Conservation (phyloP, 1,139 yeast species). For the Wickerhamomyces sp. region DNA sequence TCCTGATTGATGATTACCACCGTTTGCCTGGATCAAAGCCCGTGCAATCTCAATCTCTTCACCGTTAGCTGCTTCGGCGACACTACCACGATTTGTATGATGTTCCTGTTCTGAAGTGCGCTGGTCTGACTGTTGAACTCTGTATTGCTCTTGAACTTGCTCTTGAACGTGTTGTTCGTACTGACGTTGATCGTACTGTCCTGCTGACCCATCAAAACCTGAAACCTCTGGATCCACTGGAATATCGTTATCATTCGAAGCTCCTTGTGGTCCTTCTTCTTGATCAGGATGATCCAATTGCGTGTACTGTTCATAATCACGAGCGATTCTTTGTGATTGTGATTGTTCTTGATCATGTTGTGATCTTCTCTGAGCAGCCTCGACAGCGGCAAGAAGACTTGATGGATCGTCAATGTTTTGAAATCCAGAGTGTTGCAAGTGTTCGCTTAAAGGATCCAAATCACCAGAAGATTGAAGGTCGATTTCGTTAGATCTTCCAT, state of each 20-base stretch:
- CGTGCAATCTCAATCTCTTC: conserved; percentile 64
- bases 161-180: conserved; percentile 4
- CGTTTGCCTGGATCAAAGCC: conserved; percentile 60
- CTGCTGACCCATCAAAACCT: conserved; percentile 41
- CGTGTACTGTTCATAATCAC: conserved; percentile 5
- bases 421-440: conserved; percentile 31
- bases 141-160: conserved; percentile 3
- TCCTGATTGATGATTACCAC: conserved; percentile 27
- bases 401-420: conserved; percentile 33
- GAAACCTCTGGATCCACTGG: conserved; percentile 60
- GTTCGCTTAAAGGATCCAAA: conserved; percentile 25
- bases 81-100: conserved; percentile 2
- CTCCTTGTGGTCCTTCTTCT: background rate
- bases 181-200: conserved; percentile 22
- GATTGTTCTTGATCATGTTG: conserved; percentile 13
- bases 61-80: conserved; percentile 21
- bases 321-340: background rate
- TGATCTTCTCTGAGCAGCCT: conserved; percentile 44
- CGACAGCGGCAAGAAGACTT: conserved; percentile 63
- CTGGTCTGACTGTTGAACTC: conserved; percentile 12
- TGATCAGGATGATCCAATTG: conserved; percentile 3
- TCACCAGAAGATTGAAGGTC: conserved; percentile 7
- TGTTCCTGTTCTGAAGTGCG: conserved; percentile 2
- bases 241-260: conserved; percentile 1
- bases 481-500: background rate